Evolutionary conservation across 257 asterid genomes (phyloP).

Genomic region (Petrea volubilis): DNA sequence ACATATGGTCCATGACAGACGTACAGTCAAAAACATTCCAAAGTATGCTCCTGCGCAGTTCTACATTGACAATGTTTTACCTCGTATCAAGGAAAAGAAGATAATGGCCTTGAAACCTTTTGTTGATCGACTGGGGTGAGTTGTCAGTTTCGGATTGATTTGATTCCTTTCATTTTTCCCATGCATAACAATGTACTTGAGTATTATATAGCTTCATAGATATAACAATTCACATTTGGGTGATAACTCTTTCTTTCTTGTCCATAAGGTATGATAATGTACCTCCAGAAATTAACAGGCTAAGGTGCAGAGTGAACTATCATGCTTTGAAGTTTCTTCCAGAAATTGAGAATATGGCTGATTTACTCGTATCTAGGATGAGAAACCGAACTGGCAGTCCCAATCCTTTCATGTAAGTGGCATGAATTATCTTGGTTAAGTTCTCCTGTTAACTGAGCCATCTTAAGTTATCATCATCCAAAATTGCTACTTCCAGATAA

Average conservation of each 20-base stretch:
- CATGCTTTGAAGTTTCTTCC: constrained; percentile 98
- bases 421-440: constrained; percentile 7
- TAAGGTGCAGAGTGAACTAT: constrained; percentile 97
- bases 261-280: constrained; percentile 87
- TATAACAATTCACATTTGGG: background rate
- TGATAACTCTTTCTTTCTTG: constrained; percentile 20
- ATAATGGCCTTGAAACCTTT: constrained; percentile 98
- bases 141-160: constrained; percentile 23
- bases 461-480: constrained; percentile 13
- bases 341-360: constrained; percentile 93
- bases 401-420: constrained; percentile 90
- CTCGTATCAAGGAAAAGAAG: constrained; percentile 91
- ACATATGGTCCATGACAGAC: constrained; percentile 50
- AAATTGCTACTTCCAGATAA: background rate
- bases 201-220: too few relatives aligned
- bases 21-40: constrained; percentile 96
- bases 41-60: constrained; percentile 98
- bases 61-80: constrained; percentile 95
- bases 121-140: constrained; percentile 99
- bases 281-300: constrained; percentile 93
- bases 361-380: constrained; percentile 93
- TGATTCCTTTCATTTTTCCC: constrained; percentile 3
- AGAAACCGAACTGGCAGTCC: constrained; percentile 85
- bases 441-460: constrained; percentile 16
- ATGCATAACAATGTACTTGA: background rate